These are phyloP conservation scores for Globisporangium sylvaticum DNA, from an alignment of 352 stramenopile genomes.

Conservation along the genomic window DNA sequence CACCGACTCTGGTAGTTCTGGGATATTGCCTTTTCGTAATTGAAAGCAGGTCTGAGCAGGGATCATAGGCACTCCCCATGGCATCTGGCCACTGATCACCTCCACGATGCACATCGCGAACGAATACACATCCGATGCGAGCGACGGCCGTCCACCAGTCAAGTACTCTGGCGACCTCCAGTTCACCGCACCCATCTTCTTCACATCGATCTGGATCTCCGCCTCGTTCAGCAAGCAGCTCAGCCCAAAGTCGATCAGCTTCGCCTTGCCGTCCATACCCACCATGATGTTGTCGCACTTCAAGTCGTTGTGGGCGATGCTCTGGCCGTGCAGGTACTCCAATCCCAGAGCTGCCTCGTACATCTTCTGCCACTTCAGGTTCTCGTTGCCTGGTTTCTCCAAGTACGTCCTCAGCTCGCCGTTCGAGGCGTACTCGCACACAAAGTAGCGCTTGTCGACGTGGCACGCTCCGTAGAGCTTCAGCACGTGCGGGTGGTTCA, in stretches of 20 bases:
- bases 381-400: background rate
- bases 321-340: background rate
- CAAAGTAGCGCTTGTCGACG: too few relatives aligned
- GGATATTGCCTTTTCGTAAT: background rate
- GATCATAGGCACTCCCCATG: background rate
- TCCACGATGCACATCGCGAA: conserved; percentile 14
- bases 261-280: conserved; percentile 17
- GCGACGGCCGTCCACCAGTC: background rate
- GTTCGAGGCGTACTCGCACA: background rate
- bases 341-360: background rate
- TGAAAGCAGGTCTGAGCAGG: background rate
- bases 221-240: conserved; percentile 9
- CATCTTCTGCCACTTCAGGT: background rate
- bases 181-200: conserved; percentile 36
- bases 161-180: background rate
- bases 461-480: too few relatives aligned
- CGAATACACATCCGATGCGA: conserved; percentile 1
- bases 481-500: too few relatives aligned
- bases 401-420: background rate
- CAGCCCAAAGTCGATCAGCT: conserved; percentile 30
- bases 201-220: background rate
- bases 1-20: background rate
- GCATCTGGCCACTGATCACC: background rate
- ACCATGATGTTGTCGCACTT: conserved; percentile 27
- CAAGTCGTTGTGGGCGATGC: conserved; percentile 17